Conservation (phyloP, 768 basidiomycete species). For the Panellus pusillus region DNA sequence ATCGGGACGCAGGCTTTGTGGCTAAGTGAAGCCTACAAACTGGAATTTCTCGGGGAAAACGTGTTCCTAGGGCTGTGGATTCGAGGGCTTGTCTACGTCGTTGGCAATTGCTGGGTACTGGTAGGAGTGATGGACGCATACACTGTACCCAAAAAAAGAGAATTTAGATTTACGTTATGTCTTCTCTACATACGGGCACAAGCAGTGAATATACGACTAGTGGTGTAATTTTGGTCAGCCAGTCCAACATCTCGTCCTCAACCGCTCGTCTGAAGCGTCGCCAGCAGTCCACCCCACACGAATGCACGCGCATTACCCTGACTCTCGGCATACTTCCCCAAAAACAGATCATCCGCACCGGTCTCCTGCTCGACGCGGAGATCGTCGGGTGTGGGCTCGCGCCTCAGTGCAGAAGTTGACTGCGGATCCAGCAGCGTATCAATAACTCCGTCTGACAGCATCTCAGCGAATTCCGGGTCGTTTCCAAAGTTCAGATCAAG, state of each 20-base stretch:
- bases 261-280: conserved; percentile 12
- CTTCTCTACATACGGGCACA: too few relatives aligned
- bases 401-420: not conserved
- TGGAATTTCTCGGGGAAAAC: conserved; percentile 82
- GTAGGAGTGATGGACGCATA: conserved; percentile 60
- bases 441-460: conserved; percentile 11
- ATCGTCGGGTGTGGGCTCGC: conserved; percentile 17
- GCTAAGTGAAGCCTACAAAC: conserved; percentile 86
- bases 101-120: conserved; percentile 80
- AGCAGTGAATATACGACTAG: not conserved
- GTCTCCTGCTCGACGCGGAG: conserved; percentile 1
- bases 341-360: conserved; percentile 64
- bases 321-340: conserved; percentile 76
- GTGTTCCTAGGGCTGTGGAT: conserved; percentile 80
- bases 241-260: not conserved
- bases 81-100: conserved; percentile 71
- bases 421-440: conserved; percentile 2
- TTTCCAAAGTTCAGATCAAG: conserved; percentile 1
- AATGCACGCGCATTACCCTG: conserved; percentile 81
- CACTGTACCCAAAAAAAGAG: not conserved
- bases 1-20: conserved; percentile 79
- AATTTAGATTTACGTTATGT: not conserved
- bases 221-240: conserved; percentile 9
- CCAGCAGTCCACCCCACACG: conserved; percentile 63
- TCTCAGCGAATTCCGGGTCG: conserved; percentile 1